Evolutionary conservation across 345 rosid species (phyloP).

Genomic region (Durio zibethinus): DNA sequence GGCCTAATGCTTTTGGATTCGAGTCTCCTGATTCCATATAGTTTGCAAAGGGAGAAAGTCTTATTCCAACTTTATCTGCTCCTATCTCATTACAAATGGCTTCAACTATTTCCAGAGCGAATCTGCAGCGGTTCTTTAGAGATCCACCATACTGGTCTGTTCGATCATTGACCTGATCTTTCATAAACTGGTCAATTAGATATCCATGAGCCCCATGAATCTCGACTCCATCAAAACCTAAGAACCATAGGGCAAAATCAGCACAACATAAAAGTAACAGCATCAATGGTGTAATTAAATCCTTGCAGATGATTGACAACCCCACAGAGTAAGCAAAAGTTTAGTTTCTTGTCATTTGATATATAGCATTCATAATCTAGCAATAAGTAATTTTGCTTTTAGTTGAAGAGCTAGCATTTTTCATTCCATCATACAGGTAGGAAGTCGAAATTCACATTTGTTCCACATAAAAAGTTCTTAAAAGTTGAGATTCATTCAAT

Average conservation of each 20-base stretch:
- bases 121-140: conserved; percentile 55
- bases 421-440: background rate
- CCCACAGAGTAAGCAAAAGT: background rate
- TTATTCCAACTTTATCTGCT: conserved; percentile 62
- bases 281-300: background rate
- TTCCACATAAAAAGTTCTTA: background rate
- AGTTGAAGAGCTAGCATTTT: background rate
- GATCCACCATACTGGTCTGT: conserved; percentile 55
- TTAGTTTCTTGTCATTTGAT: background rate
- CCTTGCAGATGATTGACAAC: background rate
- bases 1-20: conserved; percentile 50
- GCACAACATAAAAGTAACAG: background rate
- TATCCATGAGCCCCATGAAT: conserved; percentile 73
- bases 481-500: background rate
- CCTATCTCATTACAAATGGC: conserved; percentile 62
- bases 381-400: background rate
- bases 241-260: background rate
- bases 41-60: conserved; percentile 58
- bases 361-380: background rate
- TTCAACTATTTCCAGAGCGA: conserved; percentile 55
- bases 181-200: conserved; percentile 63
- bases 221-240: conserved; percentile 74
- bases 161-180: conserved; percentile 33
- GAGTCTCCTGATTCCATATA: conserved; percentile 59
- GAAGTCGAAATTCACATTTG: background rate